Conservation (phyloP, 2,329 filamentous ascomycete species). For the Aspergillus sp. region DNA sequence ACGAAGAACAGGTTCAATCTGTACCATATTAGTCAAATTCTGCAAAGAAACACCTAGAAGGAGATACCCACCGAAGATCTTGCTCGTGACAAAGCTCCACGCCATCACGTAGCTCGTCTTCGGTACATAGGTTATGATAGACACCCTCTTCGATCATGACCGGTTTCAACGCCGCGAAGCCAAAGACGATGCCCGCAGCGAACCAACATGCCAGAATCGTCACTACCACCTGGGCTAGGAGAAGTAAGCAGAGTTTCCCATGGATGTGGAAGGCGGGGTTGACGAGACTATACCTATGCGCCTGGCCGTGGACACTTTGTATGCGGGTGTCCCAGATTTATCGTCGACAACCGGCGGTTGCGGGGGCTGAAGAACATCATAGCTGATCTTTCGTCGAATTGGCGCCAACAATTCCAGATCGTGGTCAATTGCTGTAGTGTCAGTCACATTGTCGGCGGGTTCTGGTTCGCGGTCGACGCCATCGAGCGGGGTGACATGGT, state of each 20-base stretch:
- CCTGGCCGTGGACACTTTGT: conserved; percentile 41
- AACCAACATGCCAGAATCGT: conserved; percentile 72
- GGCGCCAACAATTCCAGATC: conserved; percentile 4
- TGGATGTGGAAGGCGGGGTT: conserved; percentile 47
- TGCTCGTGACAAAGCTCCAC: conserved; percentile 57
- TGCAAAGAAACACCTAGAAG: conserved; percentile 34
- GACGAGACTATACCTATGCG: background rate
- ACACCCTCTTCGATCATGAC: conserved; percentile 72
- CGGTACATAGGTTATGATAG: conserved; percentile 63
- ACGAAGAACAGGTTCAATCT: conserved; percentile 88
- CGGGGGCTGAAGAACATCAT: conserved; percentile 45
- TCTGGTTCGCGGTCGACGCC: conserved; percentile 45
- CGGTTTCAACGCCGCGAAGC: conserved; percentile 80
- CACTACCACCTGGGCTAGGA: conserved; percentile 57
- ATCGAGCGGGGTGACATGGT: conserved; percentile 51
- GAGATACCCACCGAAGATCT: conserved; percentile 46
- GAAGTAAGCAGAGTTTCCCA: background rate
- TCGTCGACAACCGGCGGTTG: conserved; percentile 33
- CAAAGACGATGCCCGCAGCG: conserved; percentile 76
- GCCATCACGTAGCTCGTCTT: conserved; percentile 48
- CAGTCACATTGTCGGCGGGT: conserved; percentile 17
- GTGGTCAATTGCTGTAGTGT: conserved; percentile 5
- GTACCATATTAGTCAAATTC: background rate
- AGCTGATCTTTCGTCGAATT: conserved; percentile 27
- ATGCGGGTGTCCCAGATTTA: conserved; percentile 46